Evolutionary conservation across 1,284 basidiomycete genomes (phyloP).

Genomic region (Ceratorhiza oryzae-sativae): DNA sequence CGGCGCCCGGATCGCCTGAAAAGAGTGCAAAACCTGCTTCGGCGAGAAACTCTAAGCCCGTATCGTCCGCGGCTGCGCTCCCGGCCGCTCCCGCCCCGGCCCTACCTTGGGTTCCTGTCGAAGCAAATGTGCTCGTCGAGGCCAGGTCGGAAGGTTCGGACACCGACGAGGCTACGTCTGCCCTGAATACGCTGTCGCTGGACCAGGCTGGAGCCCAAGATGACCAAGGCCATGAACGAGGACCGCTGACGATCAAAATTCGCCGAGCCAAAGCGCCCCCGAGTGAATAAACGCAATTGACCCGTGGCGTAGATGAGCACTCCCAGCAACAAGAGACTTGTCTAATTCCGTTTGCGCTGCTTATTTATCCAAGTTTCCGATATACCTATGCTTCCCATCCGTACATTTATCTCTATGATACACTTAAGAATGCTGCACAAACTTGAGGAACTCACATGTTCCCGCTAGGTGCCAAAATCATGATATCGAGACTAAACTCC

Average conservation of each 20-base stretch:
- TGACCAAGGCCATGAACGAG: not conserved
- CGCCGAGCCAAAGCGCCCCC: constrained; percentile 1
- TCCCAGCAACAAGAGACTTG: too few species aligned
- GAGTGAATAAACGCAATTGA: not conserved
- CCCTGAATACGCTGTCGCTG: constrained; percentile 1
- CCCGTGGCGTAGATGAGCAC: not conserved
- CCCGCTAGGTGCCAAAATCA: too few species aligned
- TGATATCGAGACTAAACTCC: too few species aligned
- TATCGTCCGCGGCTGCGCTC: not conserved
- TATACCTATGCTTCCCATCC: too few species aligned
- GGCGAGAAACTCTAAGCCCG: not conserved
- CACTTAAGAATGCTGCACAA: too few species aligned
- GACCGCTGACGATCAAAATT: constrained; percentile 11
- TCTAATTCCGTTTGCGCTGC: too few species aligned
- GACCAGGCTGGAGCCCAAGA: not conserved
- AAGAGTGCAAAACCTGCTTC: constrained; percentile 26
- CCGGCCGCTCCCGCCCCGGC: not conserved
- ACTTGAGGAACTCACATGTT: too few species aligned
- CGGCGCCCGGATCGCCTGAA: constrained; percentile 25
- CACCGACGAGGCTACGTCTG: not conserved
- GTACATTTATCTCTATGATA: too few species aligned
- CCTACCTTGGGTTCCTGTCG: not conserved
- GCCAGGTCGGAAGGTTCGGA: not conserved
- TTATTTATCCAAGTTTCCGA: too few species aligned
- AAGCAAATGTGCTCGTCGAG: not conserved